Percentiles rank a stretch among this genome's conserved stretches.
Conservation (phyloP, 768 basidiomycete species). For the Mycena latifolia region DNA sequence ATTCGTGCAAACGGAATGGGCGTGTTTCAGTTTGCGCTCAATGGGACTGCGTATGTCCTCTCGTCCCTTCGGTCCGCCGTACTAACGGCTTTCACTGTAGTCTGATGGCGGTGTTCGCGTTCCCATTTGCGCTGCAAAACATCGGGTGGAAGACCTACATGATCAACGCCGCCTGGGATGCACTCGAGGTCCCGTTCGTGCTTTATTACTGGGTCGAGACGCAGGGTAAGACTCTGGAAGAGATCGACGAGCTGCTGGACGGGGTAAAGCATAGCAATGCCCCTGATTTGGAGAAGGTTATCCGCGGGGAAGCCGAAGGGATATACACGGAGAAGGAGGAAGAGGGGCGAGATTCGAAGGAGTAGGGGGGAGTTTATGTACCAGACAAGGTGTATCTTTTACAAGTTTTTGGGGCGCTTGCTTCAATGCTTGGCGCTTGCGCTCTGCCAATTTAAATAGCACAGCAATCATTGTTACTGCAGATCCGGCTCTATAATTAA, state of each 20-base stretch:
- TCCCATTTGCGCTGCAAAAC: conserved; percentile 36
- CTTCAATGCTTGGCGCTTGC: too few species aligned
- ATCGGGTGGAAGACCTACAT: conserved; percentile 43
- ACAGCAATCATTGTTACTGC: too few species aligned
- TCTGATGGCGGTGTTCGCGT: conserved; percentile 39
- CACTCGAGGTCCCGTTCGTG: conserved; percentile 36
- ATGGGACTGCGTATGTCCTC: conserved; percentile 36
- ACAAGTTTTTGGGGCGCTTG: too few species aligned
- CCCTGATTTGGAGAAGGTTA: conserved; percentile 38
- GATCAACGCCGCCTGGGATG: conserved; percentile 40
- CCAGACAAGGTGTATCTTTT: too few species aligned
- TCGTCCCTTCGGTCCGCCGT: background rate
- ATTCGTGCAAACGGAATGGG: conserved; percentile 42
- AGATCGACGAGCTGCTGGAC: conserved; percentile 40
- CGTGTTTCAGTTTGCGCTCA: conserved; percentile 35
- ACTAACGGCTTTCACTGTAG: conserved; percentile 3
- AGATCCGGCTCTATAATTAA: too few species aligned
- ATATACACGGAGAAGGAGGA: conserved; percentile 4
- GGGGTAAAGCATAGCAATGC: conserved; percentile 37
- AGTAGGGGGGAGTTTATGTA: background rate
- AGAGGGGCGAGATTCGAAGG: conserved; percentile 9
- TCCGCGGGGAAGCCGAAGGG: conserved; percentile 23
- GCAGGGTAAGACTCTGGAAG: conserved; percentile 38
- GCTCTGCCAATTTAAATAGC: too few species aligned
- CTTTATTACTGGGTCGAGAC: conserved; percentile 41